These are phyloP conservation scores for Leccinum fallax DNA, from an alignment of 1,284 basidiomycete species.

Conservation along the genomic window DNA sequence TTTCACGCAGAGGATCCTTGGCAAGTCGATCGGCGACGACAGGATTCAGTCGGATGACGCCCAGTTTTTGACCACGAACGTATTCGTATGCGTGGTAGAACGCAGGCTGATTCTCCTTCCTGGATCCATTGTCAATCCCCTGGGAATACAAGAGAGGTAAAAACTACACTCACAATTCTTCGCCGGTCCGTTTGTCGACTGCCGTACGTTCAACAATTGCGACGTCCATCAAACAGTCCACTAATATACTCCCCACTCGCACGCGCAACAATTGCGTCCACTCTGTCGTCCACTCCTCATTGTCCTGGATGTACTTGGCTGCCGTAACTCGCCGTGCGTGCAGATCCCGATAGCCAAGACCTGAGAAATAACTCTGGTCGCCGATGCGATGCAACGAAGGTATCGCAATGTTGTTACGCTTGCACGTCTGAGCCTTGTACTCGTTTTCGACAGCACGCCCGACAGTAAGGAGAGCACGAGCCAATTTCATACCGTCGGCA, in stretches of 20 bases:
- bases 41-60: constrained; percentile 88
- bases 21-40: constrained; percentile 79
- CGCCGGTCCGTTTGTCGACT: constrained; percentile 56
- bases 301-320: constrained; percentile 63
- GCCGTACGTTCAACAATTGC: constrained; percentile 76
- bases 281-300: constrained; percentile 72
- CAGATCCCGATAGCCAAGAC: constrained; percentile 57
- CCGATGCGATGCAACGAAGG: constrained; percentile 42
- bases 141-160: background rate
- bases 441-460: constrained; percentile 89
- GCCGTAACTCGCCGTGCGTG: constrained; percentile 63
- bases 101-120: constrained; percentile 85
- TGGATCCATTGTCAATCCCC: constrained; percentile 30
- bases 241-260: constrained; percentile 81
- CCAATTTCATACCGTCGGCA: constrained; percentile 87
- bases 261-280: constrained; percentile 85
- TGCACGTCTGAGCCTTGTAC: constrained; percentile 84
- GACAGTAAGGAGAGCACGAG: constrained; percentile 80
- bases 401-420: constrained; percentile 60
- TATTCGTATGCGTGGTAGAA: constrained; percentile 96
- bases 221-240: constrained; percentile 83
- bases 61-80: constrained; percentile 87
- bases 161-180: constrained; percentile 52
- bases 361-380: constrained; percentile 55
- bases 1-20: constrained; percentile 74